Evolutionary conservation across 768 basidiomycete species (phyloP), one percentile per base, ranked within the genome.

Genomic region (Boletus edulis): DNA sequence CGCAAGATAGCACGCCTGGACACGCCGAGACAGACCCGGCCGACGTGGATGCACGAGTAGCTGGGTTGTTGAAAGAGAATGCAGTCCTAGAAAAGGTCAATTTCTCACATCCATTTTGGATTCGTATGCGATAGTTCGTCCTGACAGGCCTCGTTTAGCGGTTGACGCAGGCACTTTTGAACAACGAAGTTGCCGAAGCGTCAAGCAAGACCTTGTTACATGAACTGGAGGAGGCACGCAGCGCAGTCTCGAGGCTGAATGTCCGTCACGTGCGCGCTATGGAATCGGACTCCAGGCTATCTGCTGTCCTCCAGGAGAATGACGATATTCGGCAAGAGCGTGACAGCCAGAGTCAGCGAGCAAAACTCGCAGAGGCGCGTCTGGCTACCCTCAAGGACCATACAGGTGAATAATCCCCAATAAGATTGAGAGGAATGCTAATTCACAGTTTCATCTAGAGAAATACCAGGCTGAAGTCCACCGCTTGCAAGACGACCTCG

Each of bases 291-390:
- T 76, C 81, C 10, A 82, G 82, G 12, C 69, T 94, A 31, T 78
- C 80, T 13, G 70, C 76, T 13, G 81, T 82, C n/a, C 73, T 85
- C 49, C 85, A 86, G 64, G 89, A 93, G 69, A 81, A 82, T 61
- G 91, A 94, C 39, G 93, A 95, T 67, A 79, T 89, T 71, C 86
- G 82, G 56, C 91, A 94, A 69, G 93, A 95, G 66, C 76, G 87
- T 24, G 86, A 91, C 52, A 78, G 78, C 49, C 89, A 91, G 59
- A 72, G 79, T 11, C 83, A 87, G 55, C 76, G 85, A 41, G 85
- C 88, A 3, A 77, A 81, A 40, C 64, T 83, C 34, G 87, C 90
- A 10, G 93, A 94, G 61, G 74, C 78, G 8, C 81, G 86, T 34
- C 76, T 86, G 54, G 75, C 77, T 27, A 79, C 84, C 11, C 73